Percentiles rank a stretch among this genome's conserved stretches.
Conservation (phyloP, 352 stramenopile species). For the Stephanocyclus meneghinianus region DNA sequence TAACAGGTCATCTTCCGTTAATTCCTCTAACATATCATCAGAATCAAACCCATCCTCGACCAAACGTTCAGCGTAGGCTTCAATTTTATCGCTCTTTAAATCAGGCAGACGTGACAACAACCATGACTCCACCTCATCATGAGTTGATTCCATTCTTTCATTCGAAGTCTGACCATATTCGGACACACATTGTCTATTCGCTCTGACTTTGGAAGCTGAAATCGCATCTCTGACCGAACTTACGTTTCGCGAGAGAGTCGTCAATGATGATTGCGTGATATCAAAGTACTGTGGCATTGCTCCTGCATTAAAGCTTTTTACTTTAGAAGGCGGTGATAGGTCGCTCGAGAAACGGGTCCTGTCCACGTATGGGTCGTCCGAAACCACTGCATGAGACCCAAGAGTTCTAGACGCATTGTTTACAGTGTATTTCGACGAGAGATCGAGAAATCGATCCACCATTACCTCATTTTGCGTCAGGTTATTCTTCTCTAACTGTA, state of each 20-base stretch:
- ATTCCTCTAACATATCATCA: neutral
- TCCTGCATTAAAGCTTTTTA: neutral
- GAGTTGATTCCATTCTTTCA: neutral
- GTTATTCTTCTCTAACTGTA: neutral
- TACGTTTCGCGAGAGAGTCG: slow-evolving; percentile 1
- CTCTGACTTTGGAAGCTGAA: neutral
- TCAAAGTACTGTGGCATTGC: neutral
- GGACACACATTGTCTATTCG: neutral
- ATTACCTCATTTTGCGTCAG: neutral
- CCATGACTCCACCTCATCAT: slow-evolving; percentile 8
- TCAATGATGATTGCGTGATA: neutral
- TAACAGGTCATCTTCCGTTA: neutral
- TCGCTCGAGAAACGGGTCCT: neutral
- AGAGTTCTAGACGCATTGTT: slow-evolving; percentile 5
- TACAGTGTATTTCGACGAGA: neutral
- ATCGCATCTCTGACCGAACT: slow-evolving; percentile 14
- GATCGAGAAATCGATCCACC: slow-evolving; percentile 5
- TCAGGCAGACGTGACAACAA: neutral
- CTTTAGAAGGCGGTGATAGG: slow-evolving; percentile 5
- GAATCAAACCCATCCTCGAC: slow-evolving; percentile 16
- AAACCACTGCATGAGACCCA: neutral
- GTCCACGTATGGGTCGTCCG: slow-evolving; percentile 6
- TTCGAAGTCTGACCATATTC: neutral
- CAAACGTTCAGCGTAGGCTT: neutral
- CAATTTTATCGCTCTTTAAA: neutral